Evolutionary conservation across 331 rosid species (phyloP).

Genomic region (Acacia pycnantha): DNA sequence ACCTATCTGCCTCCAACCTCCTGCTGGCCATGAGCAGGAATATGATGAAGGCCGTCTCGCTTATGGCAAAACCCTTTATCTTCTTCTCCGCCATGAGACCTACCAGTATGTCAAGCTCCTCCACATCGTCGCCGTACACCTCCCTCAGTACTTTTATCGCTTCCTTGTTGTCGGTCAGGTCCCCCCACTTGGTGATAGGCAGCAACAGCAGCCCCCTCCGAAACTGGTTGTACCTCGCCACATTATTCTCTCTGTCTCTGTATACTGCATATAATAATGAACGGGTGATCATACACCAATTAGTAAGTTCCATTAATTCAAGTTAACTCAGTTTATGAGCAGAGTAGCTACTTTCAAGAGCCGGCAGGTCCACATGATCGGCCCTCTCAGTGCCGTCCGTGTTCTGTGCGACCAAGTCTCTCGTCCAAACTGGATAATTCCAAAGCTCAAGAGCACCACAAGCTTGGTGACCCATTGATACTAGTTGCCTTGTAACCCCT

Average conservation of each 20-base stretch:
- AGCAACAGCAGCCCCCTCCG: constrained; percentile 41
- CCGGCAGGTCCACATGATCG: constrained; percentile 46
- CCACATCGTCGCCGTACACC: constrained; percentile 52
- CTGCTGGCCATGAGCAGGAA: constrained; percentile 54
- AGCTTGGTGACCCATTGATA: constrained; percentile 68
- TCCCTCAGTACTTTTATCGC: constrained; percentile 38
- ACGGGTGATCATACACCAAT: background rate
- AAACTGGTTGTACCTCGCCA: constrained; percentile 56
- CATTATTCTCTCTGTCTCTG: constrained; percentile 53
- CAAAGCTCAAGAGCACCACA: constrained; percentile 51
- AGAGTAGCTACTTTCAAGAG: constrained; percentile 40
- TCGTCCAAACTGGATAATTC: constrained; percentile 42
- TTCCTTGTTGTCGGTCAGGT: constrained; percentile 49
- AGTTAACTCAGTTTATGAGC: background rate
- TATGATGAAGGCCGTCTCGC: constrained; percentile 49
- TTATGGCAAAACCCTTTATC: constrained; percentile 56
- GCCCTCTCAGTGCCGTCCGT: constrained; percentile 43
- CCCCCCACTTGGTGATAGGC: constrained; percentile 52
- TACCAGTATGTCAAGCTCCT: constrained; percentile 47
- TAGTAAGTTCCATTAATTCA: too few species aligned
- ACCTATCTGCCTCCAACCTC: constrained; percentile 54
- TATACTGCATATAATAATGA: constrained; percentile 37
- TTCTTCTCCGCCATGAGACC: constrained; percentile 66
- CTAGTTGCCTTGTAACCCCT: constrained; percentile 38
- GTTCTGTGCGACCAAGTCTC: constrained; percentile 42